Evolutionary conservation across 192 early-diverging fungal genomes (phyloP).

Genomic region (Coemansia sp.): DNA sequence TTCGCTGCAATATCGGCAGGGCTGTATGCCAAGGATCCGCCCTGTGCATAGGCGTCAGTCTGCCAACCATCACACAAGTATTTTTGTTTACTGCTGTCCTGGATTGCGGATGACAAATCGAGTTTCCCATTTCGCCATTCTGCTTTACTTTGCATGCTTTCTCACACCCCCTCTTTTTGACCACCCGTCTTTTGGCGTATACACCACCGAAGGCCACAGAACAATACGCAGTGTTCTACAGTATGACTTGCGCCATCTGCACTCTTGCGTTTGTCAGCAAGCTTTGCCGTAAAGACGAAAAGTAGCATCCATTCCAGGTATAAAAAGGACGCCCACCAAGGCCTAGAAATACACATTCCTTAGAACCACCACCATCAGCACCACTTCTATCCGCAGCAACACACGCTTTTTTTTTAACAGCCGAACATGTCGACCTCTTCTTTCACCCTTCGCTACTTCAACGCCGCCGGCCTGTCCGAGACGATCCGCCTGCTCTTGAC

Average conservation of each 20-base stretch:
- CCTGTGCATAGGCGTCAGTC: slow-evolving; percentile 4
- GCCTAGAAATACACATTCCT: background rate
- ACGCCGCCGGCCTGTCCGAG: slow-evolving; percentile 29
- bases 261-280: slow-evolving; percentile 2
- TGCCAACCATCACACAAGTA: background rate
- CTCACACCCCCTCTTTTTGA: background rate
- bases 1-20: background rate
- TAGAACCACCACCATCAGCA: background rate
- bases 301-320: background rate
- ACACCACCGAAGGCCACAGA: background rate
- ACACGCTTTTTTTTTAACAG: background rate
- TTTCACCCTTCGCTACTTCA: slow-evolving; percentile 29
- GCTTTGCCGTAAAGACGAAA: background rate
- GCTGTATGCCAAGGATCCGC: background rate
- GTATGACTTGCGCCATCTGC: background rate
- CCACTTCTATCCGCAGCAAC: slow-evolving; percentile 3
- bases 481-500: slow-evolving; percentile 42
- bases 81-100: background rate
- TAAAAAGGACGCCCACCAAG: background rate
- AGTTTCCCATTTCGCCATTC: background rate
- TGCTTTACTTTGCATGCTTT: background rate
- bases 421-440: slow-evolving; percentile 10
- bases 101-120: slow-evolving; percentile 1
- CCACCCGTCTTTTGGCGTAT: background rate
- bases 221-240: background rate